phyloP scores from a whole-genome alignment of 495 filamentous ascomycete genomes.

The Aspergillus nidulans region DNA sequence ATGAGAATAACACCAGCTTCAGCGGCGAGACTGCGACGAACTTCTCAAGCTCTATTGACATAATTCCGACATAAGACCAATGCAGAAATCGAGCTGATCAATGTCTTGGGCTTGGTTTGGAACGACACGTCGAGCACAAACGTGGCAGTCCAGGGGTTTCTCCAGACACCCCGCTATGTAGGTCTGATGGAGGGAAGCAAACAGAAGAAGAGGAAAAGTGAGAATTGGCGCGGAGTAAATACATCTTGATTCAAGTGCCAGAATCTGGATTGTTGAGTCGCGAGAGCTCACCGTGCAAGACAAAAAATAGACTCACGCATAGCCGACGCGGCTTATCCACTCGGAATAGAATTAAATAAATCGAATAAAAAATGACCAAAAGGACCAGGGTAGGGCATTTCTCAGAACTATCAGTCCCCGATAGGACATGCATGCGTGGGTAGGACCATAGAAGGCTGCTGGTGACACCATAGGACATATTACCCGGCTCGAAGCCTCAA shows the following conservation, averaged over 20 bases:
- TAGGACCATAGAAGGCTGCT: neutral
- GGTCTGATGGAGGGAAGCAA: neutral
- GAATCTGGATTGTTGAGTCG: slow-evolving; percentile 11
- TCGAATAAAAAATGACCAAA: slow-evolving; percentile 11
- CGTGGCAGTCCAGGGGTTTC: slow-evolving; percentile 11
- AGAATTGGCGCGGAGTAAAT: slow-evolving; percentile 6
- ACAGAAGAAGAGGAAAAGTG: neutral
- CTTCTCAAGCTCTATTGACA: slow-evolving; percentile 4
- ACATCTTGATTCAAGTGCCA: slow-evolving; percentile 3
- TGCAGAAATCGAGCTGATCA: neutral
- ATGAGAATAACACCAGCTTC: slow-evolving; percentile 1
- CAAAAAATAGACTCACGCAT: slow-evolving; percentile 21
- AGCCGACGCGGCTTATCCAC: slow-evolving; percentile 19
- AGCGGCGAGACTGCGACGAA: neutral
- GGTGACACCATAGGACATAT: neutral
- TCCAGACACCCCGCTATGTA: slow-evolving; percentile 14
- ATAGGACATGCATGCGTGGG: slow-evolving; percentile 4
- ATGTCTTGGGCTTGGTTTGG: neutral
- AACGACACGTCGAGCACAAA: neutral
- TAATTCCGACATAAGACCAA: neutral
- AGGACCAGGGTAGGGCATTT: slow-evolving; percentile 10
- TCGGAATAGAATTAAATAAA: slow-evolving; percentile 12
- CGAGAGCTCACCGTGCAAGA: slow-evolving; percentile 11
- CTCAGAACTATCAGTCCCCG: neutral
- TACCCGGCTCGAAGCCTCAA: too few species aligned